Conservation (phyloP, 176 grass and related monocot genomes). For the Pharus latifolius region DNA sequence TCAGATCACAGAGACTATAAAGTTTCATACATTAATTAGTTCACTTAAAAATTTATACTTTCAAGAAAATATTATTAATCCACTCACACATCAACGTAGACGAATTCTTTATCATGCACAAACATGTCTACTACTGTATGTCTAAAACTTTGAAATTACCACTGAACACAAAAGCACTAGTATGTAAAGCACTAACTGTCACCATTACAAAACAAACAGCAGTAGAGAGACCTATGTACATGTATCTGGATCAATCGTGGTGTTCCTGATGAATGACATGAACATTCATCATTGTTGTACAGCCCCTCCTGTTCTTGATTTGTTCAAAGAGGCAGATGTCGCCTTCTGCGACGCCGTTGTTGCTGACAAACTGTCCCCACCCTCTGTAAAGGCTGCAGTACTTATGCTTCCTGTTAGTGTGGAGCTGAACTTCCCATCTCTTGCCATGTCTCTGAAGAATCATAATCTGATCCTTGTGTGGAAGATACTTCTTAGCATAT, state of each 20-base stretch:
- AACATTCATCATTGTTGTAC: conserved; percentile 30
- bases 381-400: conserved; percentile 6
- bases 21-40: too few species aligned
- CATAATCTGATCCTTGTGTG: not conserved
- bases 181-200: too few species aligned
- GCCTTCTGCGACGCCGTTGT: conserved; percentile 19
- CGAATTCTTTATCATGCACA: too few species aligned
- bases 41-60: too few species aligned
- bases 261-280: conserved; percentile 17
- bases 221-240: not conserved
- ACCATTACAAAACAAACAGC: not conserved
- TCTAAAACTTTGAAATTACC: too few species aligned
- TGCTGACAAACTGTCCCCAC: conserved; percentile 28
- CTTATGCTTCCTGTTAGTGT: not conserved
- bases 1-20: too few species aligned
- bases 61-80: too few species aligned
- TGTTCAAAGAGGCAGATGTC: conserved; percentile 40
- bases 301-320: conserved; percentile 7
- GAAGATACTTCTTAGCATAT: conserved; percentile 17
- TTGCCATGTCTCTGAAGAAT: not conserved
- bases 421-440: conserved; percentile 6
- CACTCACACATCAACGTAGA: too few species aligned
- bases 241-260: not conserved
- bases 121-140: too few species aligned
- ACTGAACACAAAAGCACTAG: too few species aligned